A percentile compares a stretch with the other conserved stretches of the same genome.
These are phyloP conservation scores for Hymenoscyphus linearis DNA, from an alignment of 2,329 filamentous ascomycete species.

Conservation along the genomic window DNA sequence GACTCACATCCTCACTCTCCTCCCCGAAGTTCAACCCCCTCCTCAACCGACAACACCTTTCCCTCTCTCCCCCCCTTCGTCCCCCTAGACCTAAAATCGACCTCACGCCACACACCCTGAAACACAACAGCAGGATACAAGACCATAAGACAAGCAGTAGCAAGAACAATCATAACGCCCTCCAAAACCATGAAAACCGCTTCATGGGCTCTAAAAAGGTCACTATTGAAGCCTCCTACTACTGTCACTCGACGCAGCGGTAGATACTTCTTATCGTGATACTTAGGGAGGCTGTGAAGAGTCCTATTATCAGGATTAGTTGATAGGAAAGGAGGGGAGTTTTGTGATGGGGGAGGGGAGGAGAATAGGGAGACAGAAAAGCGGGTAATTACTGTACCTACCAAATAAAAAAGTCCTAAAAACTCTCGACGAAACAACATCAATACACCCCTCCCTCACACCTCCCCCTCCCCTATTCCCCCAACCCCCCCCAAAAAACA, in stretches of 20 bases:
- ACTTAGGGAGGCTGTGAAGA: conserved; percentile 48
- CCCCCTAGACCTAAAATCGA: conserved; percentile 9
- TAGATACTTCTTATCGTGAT: conserved; percentile 52
- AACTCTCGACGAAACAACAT: conserved; percentile 16
- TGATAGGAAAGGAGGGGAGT: not conserved
- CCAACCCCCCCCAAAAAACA: conserved; percentile 9
- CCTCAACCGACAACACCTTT: not conserved
- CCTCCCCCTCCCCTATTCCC: conserved; percentile 7
- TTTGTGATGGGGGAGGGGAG: too few relatives aligned
- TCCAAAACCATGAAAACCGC: conserved; percentile 41
- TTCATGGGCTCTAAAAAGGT: conserved; percentile 40
- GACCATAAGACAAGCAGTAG: conserved; percentile 26
- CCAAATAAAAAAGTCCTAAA: conserved; percentile 46
- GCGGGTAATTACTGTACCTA: too few relatives aligned
- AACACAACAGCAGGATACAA: conserved; percentile 29
- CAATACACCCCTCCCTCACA: conserved; percentile 19
- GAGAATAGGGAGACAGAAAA: too few relatives aligned
- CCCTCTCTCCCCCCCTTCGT: not conserved
- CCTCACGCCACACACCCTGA: conserved; percentile 14
- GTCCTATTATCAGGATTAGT: conserved; percentile 20
- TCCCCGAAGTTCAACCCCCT: not conserved
- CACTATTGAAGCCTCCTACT: conserved; percentile 46
- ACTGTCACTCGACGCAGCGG: conserved; percentile 52
- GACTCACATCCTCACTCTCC: not conserved
- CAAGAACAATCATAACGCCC: conserved; percentile 34